Base-by-base conservation (phyloP, 768 basidiomycete species). In the Boletus huronensis region DNA sequence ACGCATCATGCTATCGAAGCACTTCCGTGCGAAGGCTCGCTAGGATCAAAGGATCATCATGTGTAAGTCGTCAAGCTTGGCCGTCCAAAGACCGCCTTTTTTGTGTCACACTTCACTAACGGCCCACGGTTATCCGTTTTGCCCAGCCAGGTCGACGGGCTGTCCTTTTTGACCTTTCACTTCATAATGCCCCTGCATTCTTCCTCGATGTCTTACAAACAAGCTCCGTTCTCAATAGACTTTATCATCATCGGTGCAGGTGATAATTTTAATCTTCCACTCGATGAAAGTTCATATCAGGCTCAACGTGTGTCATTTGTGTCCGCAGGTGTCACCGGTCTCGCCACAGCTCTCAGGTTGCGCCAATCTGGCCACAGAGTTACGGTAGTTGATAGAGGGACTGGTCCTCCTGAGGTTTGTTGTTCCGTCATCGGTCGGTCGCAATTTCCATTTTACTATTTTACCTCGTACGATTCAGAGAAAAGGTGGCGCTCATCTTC, bases 351-450 rank as follows among this genome's bases (percentile, higher is more conserved):
- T 9, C 80, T 77, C 62, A 70, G 80, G n/a, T 70, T 88, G 39
- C 72, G 75, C 39, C 77, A 75, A 54, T 77, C 80, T 13, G 85
- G 86, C 5, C 86, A 88, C 68, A 70, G 73, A 28, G 84, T 87
- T 32, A 72, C 75, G 1, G 75, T 88, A 2, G 55, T 87, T 25
- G 85, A 87, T 57, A 74, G 77, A 56, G 73, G 72, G 13, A 68
- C 73, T 55, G 79, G 79, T 21, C 76, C 74, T 21, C 64, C 69
- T 25, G 72, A 74, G 59, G 78, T 78, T 17, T n/a, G 70, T 52
- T 34, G 5, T 32, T 11, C 14, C 19, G 16, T 36, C 53, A 1
- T 16, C 32, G 8, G 31, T 23, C 34, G 36, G 23, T 53, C 14
- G 6, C 31, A 7, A 26, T 32, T 16, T 45, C 11, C 32, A 3